Base-by-base conservation (phyloP, 257 asterid species). In the Penstemon eatonii region DNA sequence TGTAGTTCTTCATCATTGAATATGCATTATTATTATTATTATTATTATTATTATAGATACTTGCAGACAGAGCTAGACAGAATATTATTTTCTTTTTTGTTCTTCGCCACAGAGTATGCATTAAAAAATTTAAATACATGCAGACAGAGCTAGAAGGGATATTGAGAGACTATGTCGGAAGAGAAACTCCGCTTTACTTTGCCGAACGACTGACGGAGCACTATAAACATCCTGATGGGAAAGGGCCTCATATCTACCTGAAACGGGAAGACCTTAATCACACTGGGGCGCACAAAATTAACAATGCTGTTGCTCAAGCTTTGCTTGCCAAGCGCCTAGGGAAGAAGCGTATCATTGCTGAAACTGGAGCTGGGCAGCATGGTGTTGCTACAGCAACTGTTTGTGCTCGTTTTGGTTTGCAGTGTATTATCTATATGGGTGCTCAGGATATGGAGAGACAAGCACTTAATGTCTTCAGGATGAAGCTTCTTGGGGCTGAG, bases 361-460 rank as follows among this genome's bases (percentile, higher is more conserved):
- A 90, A 78, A 93, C 97, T 63, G 97, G 99, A 56, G 99, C 99
- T 46, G 97, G 99, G 61, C 99, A 93, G 80, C 99, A 93, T 67
- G 99, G 99, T 68, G 99, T 90, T 75, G 99, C 97, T 40, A 90
- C 96, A 2, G 96, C 99, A 59, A 90, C 99, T 8, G 97, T 88
- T 53, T 93, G 99, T 81, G 99, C 99, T 80, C 87, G 96, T 46
- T 90, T 90, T 76, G 97, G 99, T 1, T 74, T 90, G 86, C 69
- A 84, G 36, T 90, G 99, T 66, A 49, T 90, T 51, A 79, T 90
- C 66, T 93, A 90, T 81, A 93, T 90, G 97, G 99, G 97, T 70
- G 97, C 96, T 69, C 96, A 90, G 73, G 99, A 93, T 74, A 93
- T 93, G 99, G 97, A 93, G 87, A 85, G 97, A 52, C 99, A 93